These are phyloP conservation scores for Colletotrichum orchidophilum DNA, from an alignment of 2,329 filamentous ascomycete genomes.

Conservation along the genomic window DNA sequence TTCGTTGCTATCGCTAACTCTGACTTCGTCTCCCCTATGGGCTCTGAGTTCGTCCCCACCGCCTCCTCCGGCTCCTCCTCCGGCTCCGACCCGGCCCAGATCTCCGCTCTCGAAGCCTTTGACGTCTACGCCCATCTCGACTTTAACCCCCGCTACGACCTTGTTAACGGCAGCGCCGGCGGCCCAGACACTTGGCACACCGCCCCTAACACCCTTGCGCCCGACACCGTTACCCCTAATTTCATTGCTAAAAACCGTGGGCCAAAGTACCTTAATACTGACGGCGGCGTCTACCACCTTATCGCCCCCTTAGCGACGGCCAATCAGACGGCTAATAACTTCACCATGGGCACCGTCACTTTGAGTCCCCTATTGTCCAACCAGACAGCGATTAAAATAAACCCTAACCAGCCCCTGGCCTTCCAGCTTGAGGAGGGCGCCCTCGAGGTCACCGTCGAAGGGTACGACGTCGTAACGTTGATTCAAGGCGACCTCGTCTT, in stretches of 20 bases:
- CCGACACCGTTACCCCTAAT: conserved; percentile 45
- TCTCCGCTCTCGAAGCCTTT: conserved; percentile 48
- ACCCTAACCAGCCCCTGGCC: conserved; percentile 25
- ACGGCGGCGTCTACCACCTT: conserved; percentile 50
- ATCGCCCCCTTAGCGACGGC: conserved; percentile 54
- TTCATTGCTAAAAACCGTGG: conserved; percentile 57
- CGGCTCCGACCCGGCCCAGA: conserved; percentile 40
- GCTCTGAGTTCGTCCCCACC: conserved; percentile 36
- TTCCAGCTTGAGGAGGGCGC: conserved; percentile 41
- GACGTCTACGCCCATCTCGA: conserved; percentile 54
- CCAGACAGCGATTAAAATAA: conserved; percentile 12
- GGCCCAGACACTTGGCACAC: conserved; percentile 47
- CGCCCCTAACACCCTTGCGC: conserved; percentile 45
- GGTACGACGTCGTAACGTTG: conserved; percentile 37
- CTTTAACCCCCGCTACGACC: conserved; percentile 50
- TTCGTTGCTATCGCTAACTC: conserved; percentile 47
- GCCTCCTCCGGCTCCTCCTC: conserved; percentile 14
- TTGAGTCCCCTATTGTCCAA: conserved; percentile 36
- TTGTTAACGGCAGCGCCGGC: conserved; percentile 52
- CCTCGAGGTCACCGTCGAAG: conserved; percentile 36
- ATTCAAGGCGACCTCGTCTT: conserved; percentile 41
- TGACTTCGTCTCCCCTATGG: conserved; percentile 45
- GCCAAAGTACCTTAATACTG: conserved; percentile 52
- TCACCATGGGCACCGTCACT: conserved; percentile 54
- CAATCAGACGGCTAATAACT: conserved; percentile 49